These are phyloP conservation scores for Russula olivacea DNA, from an alignment of 768 basidiomycete species.

Conservation along the genomic window DNA sequence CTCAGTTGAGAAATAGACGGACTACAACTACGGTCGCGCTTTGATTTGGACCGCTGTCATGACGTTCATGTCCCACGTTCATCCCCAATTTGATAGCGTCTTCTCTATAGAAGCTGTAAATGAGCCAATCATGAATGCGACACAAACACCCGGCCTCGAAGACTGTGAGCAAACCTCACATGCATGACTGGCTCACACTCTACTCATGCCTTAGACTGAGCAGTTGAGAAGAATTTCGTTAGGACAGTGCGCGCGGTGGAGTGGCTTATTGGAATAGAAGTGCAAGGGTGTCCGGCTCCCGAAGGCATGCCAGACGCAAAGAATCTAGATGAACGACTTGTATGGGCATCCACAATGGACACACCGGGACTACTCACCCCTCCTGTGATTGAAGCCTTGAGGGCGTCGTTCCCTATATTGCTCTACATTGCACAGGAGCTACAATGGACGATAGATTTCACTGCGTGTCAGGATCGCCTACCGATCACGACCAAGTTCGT, in stretches of 20 bases:
- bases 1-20: constrained; percentile 42
- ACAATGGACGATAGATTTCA: not conserved
- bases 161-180: constrained; percentile 44
- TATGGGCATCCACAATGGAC: not conserved
- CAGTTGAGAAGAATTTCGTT: constrained; percentile 9
- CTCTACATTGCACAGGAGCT: not conserved
- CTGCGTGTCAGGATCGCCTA: not conserved
- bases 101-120: constrained; percentile 73
- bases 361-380: constrained; percentile 7
- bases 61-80: constrained; percentile 64
- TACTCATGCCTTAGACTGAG: not conserved
- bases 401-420: constrained; percentile 11
- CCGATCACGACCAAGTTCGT: constrained; percentile 19
- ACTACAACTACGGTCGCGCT: constrained; percentile 68
- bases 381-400: constrained; percentile 8
- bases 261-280: constrained; percentile 12
- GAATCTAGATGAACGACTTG: not conserved
- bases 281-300: not conserved
- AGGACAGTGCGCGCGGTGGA: constrained; percentile 14
- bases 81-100: constrained; percentile 58
- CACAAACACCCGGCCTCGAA: constrained; percentile 61
- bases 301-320: not conserved
- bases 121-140: constrained; percentile 70
- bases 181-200: not conserved
- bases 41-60: constrained; percentile 79